Percentiles rank a stretch among this genome's conserved stretches.
These are phyloP conservation scores for Hygrophorus russula DNA, from an alignment of 768 basidiomycete species.

Conservation along the genomic window DNA sequence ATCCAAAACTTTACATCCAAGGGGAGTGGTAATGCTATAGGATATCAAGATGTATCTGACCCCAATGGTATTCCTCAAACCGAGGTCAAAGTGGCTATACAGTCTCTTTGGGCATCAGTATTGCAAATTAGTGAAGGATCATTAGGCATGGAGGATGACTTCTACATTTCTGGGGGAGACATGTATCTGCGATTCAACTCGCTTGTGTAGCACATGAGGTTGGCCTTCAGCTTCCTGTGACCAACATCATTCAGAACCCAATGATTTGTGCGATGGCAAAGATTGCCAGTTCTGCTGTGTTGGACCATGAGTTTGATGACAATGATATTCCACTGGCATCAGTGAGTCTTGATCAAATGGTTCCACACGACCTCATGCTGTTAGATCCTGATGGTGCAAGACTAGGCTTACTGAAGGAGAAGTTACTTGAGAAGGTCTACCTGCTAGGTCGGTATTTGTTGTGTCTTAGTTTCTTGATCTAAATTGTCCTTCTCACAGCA, in stretches of 20 bases:
- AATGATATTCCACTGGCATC: not conserved
- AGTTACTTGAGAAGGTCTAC: not conserved
- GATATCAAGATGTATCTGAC: not conserved
- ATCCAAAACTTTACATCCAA: not conserved
- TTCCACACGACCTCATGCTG: not conserved
- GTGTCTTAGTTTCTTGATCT: not conserved
- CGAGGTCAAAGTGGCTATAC: not conserved
- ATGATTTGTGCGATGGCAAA: slow-evolving; percentile 1
- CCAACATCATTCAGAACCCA: not conserved
- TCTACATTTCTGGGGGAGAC: not conserved
- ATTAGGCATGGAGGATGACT: slow-evolving; percentile 2
- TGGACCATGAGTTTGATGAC: slow-evolving; percentile 1
- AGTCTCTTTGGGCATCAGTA: not conserved
- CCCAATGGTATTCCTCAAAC: not conserved
- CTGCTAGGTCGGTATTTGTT: not conserved
- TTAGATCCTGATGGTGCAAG: not conserved
- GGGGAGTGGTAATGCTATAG: not conserved
- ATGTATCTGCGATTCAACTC: not conserved
- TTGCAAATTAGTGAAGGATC: not conserved
- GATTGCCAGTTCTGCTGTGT: not conserved
- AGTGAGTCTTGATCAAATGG: not conserved
- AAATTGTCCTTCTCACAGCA: not conserved
- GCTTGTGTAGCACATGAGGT: not conserved
- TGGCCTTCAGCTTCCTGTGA: not conserved
- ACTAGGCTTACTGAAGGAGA: not conserved